A percentile compares a stretch with the other conserved stretches of the same genome.
These are phyloP conservation scores for Podospora fimiseda DNA, from an alignment of 495 filamentous ascomycete genomes.

Conservation along the genomic window DNA sequence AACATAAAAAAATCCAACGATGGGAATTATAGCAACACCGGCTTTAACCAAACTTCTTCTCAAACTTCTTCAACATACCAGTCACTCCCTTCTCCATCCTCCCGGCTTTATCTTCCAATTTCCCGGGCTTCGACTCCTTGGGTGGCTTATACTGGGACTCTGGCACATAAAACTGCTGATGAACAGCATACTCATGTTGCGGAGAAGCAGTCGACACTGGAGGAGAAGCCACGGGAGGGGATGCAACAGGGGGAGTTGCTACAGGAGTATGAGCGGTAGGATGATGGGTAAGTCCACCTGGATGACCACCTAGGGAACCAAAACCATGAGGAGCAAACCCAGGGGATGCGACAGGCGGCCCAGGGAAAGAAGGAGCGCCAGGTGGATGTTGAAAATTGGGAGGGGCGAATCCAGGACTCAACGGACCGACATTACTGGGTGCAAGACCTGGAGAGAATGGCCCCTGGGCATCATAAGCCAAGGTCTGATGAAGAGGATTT, in stretches of 20 bases:
- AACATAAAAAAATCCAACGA: background rate
- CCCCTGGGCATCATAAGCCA: slow-evolving; percentile 54
- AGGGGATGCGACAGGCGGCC: slow-evolving; percentile 34
- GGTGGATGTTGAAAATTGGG: slow-evolving; percentile 31
- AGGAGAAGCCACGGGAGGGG: background rate
- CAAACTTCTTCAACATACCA: slow-evolving; percentile 78
- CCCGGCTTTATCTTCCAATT: slow-evolving; percentile 62
- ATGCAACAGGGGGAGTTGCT: background rate
- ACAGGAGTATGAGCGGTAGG: slow-evolving; percentile 27
- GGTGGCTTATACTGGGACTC: slow-evolving; percentile 52
- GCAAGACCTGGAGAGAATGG: slow-evolving; percentile 43
- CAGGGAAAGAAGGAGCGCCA: slow-evolving; percentile 30
- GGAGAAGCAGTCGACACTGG: slow-evolving; percentile 12
- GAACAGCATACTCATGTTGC: slow-evolving; percentile 55
- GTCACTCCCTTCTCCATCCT: slow-evolving; percentile 72
- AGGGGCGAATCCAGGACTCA: slow-evolving; percentile 31
- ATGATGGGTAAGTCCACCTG: slow-evolving; percentile 27
- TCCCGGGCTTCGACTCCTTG: slow-evolving; percentile 44
- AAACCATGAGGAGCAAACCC: slow-evolving; percentile 36
- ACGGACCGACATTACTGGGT: slow-evolving; percentile 28
- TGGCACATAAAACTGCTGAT: slow-evolving; percentile 72
- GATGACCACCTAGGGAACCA: slow-evolving; percentile 31
- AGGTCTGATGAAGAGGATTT: slow-evolving; percentile 65
- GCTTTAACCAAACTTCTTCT: slow-evolving; percentile 65
- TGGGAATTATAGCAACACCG: background rate